Conservation (phyloP, 2,329 filamentous ascomycete species). For the Fusarium globosum region DNA sequence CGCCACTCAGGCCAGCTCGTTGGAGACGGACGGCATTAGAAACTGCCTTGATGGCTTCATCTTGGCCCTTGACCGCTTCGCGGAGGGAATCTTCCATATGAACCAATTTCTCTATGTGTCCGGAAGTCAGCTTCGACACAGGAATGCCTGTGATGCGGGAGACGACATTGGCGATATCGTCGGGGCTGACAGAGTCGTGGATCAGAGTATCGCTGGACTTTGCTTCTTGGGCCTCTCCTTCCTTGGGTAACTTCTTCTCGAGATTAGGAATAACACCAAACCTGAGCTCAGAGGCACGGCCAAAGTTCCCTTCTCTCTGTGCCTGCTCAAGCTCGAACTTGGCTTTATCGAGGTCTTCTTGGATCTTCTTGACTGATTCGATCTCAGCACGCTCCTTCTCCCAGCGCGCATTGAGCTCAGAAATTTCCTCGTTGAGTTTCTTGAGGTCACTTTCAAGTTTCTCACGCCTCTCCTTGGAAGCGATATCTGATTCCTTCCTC, state of each 20-base stretch:
- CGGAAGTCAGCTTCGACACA: constrained; percentile 89
- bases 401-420: constrained; percentile 84
- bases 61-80: constrained; percentile 88
- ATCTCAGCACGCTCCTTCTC: constrained; percentile 90
- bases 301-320: constrained; percentile 89
- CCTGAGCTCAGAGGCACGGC: constrained; percentile 86
- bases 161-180: constrained; percentile 94
- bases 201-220: constrained; percentile 70
- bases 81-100: constrained; percentile 94
- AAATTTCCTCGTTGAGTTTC: constrained; percentile 79
- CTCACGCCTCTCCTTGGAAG: constrained; percentile 86
- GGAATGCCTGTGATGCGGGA: constrained; percentile 93
- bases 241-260: constrained; percentile 82
- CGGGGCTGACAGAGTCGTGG: constrained; percentile 93
- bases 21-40: constrained; percentile 95
- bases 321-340: constrained; percentile 87
- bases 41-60: constrained; percentile 91
- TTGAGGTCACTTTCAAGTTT: constrained; percentile 84
- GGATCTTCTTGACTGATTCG: constrained; percentile 85
- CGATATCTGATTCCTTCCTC: constrained; percentile 91
- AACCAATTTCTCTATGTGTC: constrained; percentile 93
- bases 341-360: constrained; percentile 88
- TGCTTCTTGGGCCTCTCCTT: constrained; percentile 62
- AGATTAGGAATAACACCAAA: constrained; percentile 88
- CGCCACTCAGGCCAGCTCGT: constrained; percentile 88